Evolutionary conservation across 108 stramenopile genomes (phyloP), one percentile per base, ranked within the genome.

Genomic region (Discostella stelligeroides): DNA sequence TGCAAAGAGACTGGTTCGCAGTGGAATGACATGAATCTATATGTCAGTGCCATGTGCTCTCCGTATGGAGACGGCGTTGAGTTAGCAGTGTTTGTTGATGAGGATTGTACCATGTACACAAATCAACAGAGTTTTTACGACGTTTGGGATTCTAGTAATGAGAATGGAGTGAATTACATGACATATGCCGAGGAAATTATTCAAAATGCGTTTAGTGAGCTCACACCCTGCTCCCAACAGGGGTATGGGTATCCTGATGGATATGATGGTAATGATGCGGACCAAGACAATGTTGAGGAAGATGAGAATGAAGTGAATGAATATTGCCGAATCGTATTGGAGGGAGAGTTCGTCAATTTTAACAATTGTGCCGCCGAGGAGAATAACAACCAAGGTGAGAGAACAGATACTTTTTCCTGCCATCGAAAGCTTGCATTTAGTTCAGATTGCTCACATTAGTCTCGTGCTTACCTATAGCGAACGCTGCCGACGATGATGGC

Each of bases 21-120:
- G 55, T 66, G 65, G 64, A 67, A 66, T 56, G 46, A 48, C 17
- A 23, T 57, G 0, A 42, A 79, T 23, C 70, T 79, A 7, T 79
- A 72, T 70, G 73, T 81, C 30, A 84, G 90, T 20, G 76, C 86
- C 41, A 84, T 88, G 63, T 91, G 90, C 72, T 85, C 83, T 69
- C 76, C 56, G 41, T 75, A 79, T 20, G 90, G 90, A 54, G 82
- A 53, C 63, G 73, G 73, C 20, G 58, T 74, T 6, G 64, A 74
- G 34, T 41, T 66, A 49, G 73, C 64, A 20, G 54, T 62, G 5
- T 74, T 51, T 27, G 3, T 74, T 7, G 64, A 74, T 47, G 64
- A 74, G 13, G 73, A 65, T 24, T 74, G 73, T 30, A 66, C 73
- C 37, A 59, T 65, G 57, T 74, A 74, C 47, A 55, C 58, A 17